These are phyloP conservation scores for Coccinonectria pachysandricola DNA, from an alignment of 2,329 filamentous ascomycete genomes.

Conservation along the genomic window DNA sequence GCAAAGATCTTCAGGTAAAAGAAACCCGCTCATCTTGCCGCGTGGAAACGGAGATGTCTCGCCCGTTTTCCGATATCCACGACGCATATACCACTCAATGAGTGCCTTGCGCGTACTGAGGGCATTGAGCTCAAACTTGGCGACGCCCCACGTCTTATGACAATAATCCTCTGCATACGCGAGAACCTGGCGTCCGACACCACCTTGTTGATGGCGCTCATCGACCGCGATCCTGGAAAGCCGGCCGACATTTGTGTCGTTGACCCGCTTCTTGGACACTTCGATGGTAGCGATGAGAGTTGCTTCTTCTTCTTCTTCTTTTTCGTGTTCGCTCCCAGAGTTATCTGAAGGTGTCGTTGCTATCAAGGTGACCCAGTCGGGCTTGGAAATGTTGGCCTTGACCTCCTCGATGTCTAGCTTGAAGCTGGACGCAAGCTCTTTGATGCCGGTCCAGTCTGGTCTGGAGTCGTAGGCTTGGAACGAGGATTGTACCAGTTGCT, in stretches of 20 bases:
- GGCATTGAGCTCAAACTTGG: conserved; percentile 22
- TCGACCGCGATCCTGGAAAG: conserved; percentile 27
- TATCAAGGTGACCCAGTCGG: conserved; percentile 21
- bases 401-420: conserved; percentile 57
- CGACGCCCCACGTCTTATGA: conserved; percentile 16
- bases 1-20: conserved; percentile 20
- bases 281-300: conserved; percentile 19
- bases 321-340: too few relatives aligned
- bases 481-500: conserved; percentile 27
- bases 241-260: conserved; percentile 18
- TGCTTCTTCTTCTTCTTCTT: too few relatives aligned
- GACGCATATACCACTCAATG: conserved; percentile 26
- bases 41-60: conserved; percentile 23
- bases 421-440: conserved; percentile 56
- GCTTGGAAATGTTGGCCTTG: conserved; percentile 37
- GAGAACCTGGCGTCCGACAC: conserved; percentile 25
- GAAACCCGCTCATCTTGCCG: conserved; percentile 6
- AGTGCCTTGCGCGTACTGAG: conserved; percentile 23
- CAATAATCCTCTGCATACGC: conserved; percentile 22
- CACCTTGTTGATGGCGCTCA: conserved; percentile 17
- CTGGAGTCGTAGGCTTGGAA: conserved; percentile 25
- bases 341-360: conserved; percentile 10
- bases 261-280: conserved; percentile 15
- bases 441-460: conserved; percentile 14
- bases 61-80: conserved; percentile 25